Evolutionary conservation across 805 yeast genomes (phyloP), one percentile per base, ranked within the genome.

Genomic region (Hanseniaspora occidentalis): DNA sequence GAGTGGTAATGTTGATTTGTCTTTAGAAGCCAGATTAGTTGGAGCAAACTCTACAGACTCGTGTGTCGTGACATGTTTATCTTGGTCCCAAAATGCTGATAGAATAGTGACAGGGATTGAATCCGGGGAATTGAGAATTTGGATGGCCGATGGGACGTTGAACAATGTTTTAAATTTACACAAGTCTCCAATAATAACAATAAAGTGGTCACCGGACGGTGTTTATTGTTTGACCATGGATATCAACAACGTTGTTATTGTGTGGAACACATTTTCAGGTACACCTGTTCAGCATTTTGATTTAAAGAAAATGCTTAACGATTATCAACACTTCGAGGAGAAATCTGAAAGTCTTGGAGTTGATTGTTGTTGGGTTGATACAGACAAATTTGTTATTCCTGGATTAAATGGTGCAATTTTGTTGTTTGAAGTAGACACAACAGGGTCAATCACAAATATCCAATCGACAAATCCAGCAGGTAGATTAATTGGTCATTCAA

Each of bases 341-440:
- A 24, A 36, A 11, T 23, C 40, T 2, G 53, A 52, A 6, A 45
- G 60, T 3, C 47, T 62, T 20, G 78, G 79, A 1, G 65, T 71
- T 2, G 83, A 75, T 45, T 73, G 79, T 3, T 74, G 78, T 46
- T 85, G 95, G 95, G 64, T 86, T 13, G 83, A 76, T 49, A 71
- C 71, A 25, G 57, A 61, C 40, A 81, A 75, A 48, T 81, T 81
- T 56, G 83, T 84, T 2, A 59, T 80, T n/a, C 79, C 94, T 1
- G 79, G 83, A 0, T 51, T 65, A 2, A 67, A 67, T 39, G 68
- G 75, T 38, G 50, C 73, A 5, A 70, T 84, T 8, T 56, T 70
- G 18, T 74, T 84, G 1, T 75, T 71, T 57, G 69, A 74, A 37
- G 51, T 73, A 4, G 18, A 29, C 8, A n/a, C 33, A 29, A n/a